Percentiles rank a stretch among this genome's conserved stretches.
phyloP scores from a whole-genome alignment of 805 yeast species.

The Yarrowia deformans region DNA sequence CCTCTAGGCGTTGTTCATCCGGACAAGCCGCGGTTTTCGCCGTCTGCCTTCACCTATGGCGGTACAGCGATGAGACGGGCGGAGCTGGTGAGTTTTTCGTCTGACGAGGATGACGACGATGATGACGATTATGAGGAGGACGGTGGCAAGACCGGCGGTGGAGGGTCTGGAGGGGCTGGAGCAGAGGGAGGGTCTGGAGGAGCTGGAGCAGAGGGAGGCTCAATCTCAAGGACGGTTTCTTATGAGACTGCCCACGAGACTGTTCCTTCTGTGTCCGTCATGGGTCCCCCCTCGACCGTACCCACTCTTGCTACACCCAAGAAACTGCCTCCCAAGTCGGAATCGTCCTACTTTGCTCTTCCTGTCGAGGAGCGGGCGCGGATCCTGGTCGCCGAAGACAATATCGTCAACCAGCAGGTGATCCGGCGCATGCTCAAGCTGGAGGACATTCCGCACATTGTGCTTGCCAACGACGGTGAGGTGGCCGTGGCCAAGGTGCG shows the following conservation, averaged over 20 bases:
- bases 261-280: not conserved
- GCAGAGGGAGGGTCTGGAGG: not conserved
- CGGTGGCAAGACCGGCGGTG: not conserved
- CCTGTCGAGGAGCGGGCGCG: conserved; percentile 37
- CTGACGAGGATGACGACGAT: conserved; percentile 35
- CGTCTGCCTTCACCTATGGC: conserved; percentile 13
- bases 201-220: not conserved
- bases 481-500: conserved; percentile 80
- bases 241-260: not conserved
- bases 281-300: not conserved
- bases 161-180: not conserved
- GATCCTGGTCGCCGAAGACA: conserved; percentile 91
- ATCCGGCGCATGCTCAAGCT: conserved; percentile 79
- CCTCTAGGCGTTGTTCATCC: conserved; percentile 23
- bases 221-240: not conserved
- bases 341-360: conserved; percentile 23
- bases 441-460: conserved; percentile 75
- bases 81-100: conserved; percentile 26
- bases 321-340: conserved; percentile 1
- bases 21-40: conserved; percentile 28
- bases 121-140: conserved; percentile 26
- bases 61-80: conserved; percentile 21
- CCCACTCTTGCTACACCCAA: not conserved
- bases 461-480: conserved; percentile 84
- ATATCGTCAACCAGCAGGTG: conserved; percentile 90